Evolutionary conservation across 2,329 filamentous ascomycete genomes (phyloP).

Genomic region (Talaromyces sp.): DNA sequence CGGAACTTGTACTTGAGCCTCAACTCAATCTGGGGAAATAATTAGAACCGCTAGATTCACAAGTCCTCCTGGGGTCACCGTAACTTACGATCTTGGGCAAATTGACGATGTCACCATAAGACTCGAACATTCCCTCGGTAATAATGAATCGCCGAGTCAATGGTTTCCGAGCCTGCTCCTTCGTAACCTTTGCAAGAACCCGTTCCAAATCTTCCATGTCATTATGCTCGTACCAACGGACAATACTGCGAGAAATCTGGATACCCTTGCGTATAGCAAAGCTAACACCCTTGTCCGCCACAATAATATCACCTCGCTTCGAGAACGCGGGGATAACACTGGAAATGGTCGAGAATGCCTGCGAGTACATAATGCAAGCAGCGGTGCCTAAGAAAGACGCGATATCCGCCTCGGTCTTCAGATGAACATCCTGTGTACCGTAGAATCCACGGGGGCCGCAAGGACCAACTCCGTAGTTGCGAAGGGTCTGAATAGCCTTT

Average conservation of each 20-base stretch:
- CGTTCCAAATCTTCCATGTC: conserved; percentile 91
- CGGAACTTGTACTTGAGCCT: conserved; percentile 98
- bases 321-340: conserved; percentile 96
- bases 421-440: conserved; percentile 96
- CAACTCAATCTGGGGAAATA: conserved; percentile 69
- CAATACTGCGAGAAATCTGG: conserved; percentile 86
- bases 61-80: background rate
- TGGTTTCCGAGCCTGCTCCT: conserved; percentile 85
- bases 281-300: conserved; percentile 90
- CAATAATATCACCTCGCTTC: conserved; percentile 95
- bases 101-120: conserved; percentile 79
- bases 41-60: conserved; percentile 14
- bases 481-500: conserved; percentile 89
- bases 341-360: conserved; percentile 95
- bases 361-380: conserved; percentile 91
- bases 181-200: conserved; percentile 79
- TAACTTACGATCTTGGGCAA: conserved; percentile 76
- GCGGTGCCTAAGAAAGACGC: conserved; percentile 85
- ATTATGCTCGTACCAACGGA: conserved; percentile 94
- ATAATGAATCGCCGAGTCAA: conserved; percentile 93
- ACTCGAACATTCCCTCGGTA: conserved; percentile 93
- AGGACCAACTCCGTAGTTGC: conserved; percentile 93
- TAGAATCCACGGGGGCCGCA: conserved; percentile 98
- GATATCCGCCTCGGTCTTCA: conserved; percentile 94
- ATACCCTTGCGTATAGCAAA: conserved; percentile 93